Percentiles rank a stretch among this genome's conserved stretches.
Evolutionary conservation across 257 asterid genomes (phyloP).

Genomic region (Verbascum thapsus): DNA sequence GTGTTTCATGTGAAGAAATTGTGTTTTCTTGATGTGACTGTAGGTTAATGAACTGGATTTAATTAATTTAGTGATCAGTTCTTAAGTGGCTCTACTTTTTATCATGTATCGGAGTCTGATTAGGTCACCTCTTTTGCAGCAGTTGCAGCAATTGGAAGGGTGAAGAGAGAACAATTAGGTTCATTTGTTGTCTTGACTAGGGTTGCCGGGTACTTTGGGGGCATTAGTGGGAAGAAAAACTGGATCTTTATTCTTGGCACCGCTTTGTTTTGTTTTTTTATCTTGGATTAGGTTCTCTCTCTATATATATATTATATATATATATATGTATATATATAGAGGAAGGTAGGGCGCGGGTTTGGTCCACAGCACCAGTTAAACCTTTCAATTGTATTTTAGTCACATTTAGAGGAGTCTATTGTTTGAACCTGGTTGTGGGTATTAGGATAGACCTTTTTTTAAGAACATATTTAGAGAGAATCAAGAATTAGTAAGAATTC

Average conservation of each 20-base stretch:
- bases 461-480: slow-evolving; percentile 15
- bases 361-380: slow-evolving; percentile 19
- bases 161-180: slow-evolving; percentile 29
- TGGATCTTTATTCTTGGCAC: slow-evolving; percentile 40
- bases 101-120: slow-evolving; percentile 22
- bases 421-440: slow-evolving; percentile 16
- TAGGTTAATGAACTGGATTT: slow-evolving; percentile 41
- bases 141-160: slow-evolving; percentile 25
- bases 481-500: slow-evolving; percentile 8
- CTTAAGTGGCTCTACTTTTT: slow-evolving; percentile 22
- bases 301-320: slow-evolving; percentile 9
- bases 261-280: slow-evolving; percentile 21
- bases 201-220: slow-evolving; percentile 23
- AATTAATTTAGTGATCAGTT: slow-evolving; percentile 36
- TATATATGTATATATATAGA: slow-evolving; percentile 8
- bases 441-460: background rate
- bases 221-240: slow-evolving; percentile 27
- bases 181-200: slow-evolving; percentile 23
- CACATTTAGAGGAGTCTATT: slow-evolving; percentile 18
- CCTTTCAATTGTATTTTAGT: slow-evolving; percentile 3
- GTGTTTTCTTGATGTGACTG: slow-evolving; percentile 29
- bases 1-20: slow-evolving; percentile 20
- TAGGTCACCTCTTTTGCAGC: slow-evolving; percentile 28
- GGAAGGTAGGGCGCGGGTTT: slow-evolving; percentile 11
- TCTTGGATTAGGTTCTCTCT: slow-evolving; percentile 9